Evolutionary conservation across 2,329 filamentous ascomycete genomes (phyloP), one percentile per base, ranked within the genome.

Genomic region (Fusarium sacchari): DNA sequence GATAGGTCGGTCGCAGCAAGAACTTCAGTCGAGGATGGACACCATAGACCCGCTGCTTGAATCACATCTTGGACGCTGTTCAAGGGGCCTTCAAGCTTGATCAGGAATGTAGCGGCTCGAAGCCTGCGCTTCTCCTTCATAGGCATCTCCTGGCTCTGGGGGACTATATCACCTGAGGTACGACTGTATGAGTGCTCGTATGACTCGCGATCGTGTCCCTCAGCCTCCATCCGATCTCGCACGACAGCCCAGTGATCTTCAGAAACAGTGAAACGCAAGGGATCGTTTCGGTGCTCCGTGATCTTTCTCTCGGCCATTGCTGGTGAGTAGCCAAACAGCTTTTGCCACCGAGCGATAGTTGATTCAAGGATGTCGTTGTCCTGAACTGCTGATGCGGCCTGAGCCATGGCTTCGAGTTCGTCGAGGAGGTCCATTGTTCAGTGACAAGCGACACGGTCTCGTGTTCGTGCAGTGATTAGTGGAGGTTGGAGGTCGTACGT

Each of bases 161-260:
- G 10, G 8, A 14, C 13, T 20, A 5, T 4, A 36, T 53, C 39
- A 14, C 2, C 24, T 11, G 32, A 32, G 2, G 5, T 26, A 11
- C 11, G 26, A 10, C 15, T 60, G 24, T 43, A 58, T 4, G 34
- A 66, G 24, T 69, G 49, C 15, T 64, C 58, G 7, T 70, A 70
- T 0, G 65, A 32, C 7, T 72, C 71, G 4, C 28, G 42, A 36
- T 67, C 69, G 9, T 60, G 60, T 2, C 30, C 55, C 2, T 56
- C 14, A 7, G 52, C 15, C 11, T 60, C 36, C 46, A 60, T 72
- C 2, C 32, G 36, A 7, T 44, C n/a, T 50, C 10, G 50, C 7
- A 64, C 7, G 26, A 64, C 44, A 1, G 24, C 3, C 66, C 66
- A 73, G 24, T 67, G 66, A 9, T 44, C 17, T 6, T 71, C 43